Base-by-base conservation (phyloP, 768 basidiomycete species). In the Calvatia gigantea region DNA sequence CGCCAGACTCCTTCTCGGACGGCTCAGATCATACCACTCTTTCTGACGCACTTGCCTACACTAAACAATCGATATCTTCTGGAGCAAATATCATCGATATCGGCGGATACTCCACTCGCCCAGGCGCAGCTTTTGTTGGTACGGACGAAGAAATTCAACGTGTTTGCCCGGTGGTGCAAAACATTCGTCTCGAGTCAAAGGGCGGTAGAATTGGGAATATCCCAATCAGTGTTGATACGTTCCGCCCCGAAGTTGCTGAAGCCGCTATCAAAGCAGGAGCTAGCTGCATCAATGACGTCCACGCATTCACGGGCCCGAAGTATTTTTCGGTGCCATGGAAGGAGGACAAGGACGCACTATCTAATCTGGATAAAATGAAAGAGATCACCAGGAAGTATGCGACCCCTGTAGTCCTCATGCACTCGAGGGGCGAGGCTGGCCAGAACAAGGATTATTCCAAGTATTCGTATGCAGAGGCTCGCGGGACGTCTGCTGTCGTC, bases 1-100 rank as follows among this genome's bases (percentile, higher is more conserved):
- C 96, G 0, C 95, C 96, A 2, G 96, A 99, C 70, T 97, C 95
- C 0, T 98, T 98, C 72, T 98, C 95, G 0, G 94, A 98, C 59
- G 94, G 94, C 8, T 78, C 84, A 0, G 65, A 69, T 17, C 75
- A 88, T 67, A 75, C 79, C 58, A 77, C 76, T 0, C 60, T 85
- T 9, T 60, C 77, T 0, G 66, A 75, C 8, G 89, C 88, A 0
- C 63, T 93, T 14, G 62, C 65, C 2, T 89, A 87, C 58, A 74
- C 77, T 0, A 58, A 64, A 3, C 48, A 71, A 3, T 77, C 91
- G 0, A 73, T 84, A 2, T 58, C 68, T 0, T 73, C 73, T 0
- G 87, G 88, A 1, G 87, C 89, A 0, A 77, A 84, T 54, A 89
- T 99, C 54, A 72, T 98, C 57, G 97, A 99, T 68, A 78, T 98